Evolutionary conservation across 2,329 filamentous ascomycete species (phyloP), one percentile per base, ranked within the genome.

Genomic region (Ophiobolus disseminans): DNA sequence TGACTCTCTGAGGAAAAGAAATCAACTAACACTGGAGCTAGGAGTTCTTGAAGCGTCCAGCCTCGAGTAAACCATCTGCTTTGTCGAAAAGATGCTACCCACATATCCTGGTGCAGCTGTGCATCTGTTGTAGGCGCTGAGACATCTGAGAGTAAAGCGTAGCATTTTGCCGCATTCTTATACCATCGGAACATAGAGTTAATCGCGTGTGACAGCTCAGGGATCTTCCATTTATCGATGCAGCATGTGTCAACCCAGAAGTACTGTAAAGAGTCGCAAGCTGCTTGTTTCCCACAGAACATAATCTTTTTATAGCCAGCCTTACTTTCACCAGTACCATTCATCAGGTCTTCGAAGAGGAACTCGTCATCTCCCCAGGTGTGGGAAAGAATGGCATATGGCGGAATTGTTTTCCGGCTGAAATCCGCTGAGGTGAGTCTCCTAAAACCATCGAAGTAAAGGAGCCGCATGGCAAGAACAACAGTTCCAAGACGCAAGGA

Each of bases 181-280:
- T 37, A 37, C 35, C 35, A 23, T 5, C 28, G 28, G 13, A 31
- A 31, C 28, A 31, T 31, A 5, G 28, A 31, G 28, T 31, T 31
- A n/a, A 22, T 37, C 35, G 35, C 17, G 9, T 22, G 21, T 11
- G 35, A 37, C 19, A 9, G 35, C 10, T 37, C 35, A n/a, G 19
- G 35, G 3, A 9, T 2, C 38, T 57, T 45, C 54, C 45, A 58
- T 41, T 43, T 61, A 17, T 65, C 48, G 28, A 64, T 64, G 43
- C 60, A 63, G 47, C 54, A 63, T 42, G 58, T 62, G 39, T 63
- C 50, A 19, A 61, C 50, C 53, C 48, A 63, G 55, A 61, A 59
- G 48, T 61, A 64, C 40, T 54, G 46, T 31, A 61, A 58, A 45
- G 38, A 3, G 26, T 63, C 57, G 34, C 53, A 17, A 11, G 56